Evolutionary conservation across 495 filamentous ascomycete genomes (phyloP).

Genomic region (Annulohypoxylon maeteangense): DNA sequence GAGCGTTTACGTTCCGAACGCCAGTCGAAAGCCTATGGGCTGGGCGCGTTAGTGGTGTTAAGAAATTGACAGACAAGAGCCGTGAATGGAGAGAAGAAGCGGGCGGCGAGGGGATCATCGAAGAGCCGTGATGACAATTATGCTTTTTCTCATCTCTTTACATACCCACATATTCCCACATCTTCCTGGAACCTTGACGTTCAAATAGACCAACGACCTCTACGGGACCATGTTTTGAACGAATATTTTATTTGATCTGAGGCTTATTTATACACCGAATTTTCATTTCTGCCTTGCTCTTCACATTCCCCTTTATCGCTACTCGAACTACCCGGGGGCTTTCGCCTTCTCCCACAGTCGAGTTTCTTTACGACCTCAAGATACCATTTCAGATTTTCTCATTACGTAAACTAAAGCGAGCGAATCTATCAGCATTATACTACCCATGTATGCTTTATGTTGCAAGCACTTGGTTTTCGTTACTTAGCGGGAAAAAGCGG

Average conservation of each 20-base stretch:
- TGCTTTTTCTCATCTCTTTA: constrained; percentile 19
- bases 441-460: constrained; percentile 30
- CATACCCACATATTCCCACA: constrained; percentile 4
- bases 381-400: constrained; percentile 43
- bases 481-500: constrained; percentile 1
- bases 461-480: constrained; percentile 30
- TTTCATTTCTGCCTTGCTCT: constrained; percentile 10
- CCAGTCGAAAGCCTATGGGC: constrained; percentile 88
- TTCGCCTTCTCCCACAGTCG: constrained; percentile 7
- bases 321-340: constrained; percentile 6
- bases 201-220: constrained; percentile 39
- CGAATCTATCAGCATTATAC: constrained; percentile 19
- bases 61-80: constrained; percentile 77
- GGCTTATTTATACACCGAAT: constrained; percentile 19
- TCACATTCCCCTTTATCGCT: constrained; percentile 20
- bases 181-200: constrained; percentile 26
- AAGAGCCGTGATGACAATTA: constrained; percentile 67
- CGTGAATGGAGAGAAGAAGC: constrained; percentile 89
- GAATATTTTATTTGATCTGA: constrained; percentile 34
- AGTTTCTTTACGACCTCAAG: constrained; percentile 35
- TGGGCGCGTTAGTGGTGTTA: constrained; percentile 78
- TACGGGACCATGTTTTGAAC: constrained; percentile 41
- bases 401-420: constrained; percentile 24
- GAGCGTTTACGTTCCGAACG: constrained; percentile 93
- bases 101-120: constrained; percentile 81